Percentiles rank a stretch among this genome's conserved stretches.
These are phyloP conservation scores for Penicillium sp. DNA, from an alignment of 2,329 filamentous ascomycete genomes.

Conservation along the genomic window DNA sequence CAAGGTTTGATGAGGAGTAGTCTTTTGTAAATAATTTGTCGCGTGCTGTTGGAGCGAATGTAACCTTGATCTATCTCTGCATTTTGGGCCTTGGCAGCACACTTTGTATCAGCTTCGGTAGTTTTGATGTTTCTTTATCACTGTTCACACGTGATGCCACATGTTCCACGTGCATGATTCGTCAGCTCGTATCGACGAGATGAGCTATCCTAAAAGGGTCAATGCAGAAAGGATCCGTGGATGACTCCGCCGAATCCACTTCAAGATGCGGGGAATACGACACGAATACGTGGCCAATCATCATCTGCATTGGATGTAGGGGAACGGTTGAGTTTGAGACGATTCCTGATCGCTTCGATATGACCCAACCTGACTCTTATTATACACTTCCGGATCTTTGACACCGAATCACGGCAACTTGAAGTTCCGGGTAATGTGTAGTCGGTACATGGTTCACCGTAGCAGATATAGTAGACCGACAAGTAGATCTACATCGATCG, in stretches of 20 bases:
- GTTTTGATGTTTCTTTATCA: no score
- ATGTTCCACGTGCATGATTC: background rate
- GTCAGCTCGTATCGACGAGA: background rate
- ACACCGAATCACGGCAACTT: background rate
- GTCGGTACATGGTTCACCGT: background rate
- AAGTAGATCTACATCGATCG: background rate
- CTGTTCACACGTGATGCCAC: no score
- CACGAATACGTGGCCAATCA: constrained; percentile 17
- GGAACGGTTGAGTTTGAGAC: background rate
- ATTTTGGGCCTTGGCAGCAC: no score
- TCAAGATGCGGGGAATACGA: constrained; percentile 9
- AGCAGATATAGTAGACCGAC: no score
- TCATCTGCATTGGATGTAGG: background rate
- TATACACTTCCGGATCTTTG: background rate
- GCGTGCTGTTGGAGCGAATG: no score
- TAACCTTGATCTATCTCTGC: no score
- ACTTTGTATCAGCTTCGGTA: no score
- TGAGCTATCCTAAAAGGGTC: constrained; percentile 10
- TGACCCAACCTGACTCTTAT: background rate
- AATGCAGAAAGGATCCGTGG: constrained; percentile 7
- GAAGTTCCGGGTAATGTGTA: background rate
- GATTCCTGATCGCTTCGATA: background rate
- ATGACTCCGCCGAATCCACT: background rate
- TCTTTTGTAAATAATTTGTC: no score
- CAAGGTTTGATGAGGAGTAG: no score